Conservation (phyloP, 345 rosid genomes). For the Populus deltoides region DNA sequence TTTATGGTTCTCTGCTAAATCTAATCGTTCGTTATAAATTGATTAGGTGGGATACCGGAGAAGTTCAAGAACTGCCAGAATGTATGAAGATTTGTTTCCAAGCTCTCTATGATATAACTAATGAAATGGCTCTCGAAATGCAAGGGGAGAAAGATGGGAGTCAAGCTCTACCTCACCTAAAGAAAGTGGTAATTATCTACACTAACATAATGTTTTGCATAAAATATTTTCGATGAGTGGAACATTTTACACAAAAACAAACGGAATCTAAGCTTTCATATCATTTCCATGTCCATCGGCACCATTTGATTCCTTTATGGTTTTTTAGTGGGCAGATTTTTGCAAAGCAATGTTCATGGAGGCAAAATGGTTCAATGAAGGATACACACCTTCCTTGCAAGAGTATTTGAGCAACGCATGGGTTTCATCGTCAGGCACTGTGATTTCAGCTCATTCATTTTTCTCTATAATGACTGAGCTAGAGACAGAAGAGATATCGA, state of each 20-base stretch:
- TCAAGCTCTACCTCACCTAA: slow-evolving; percentile 24
- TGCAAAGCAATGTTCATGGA: slow-evolving; percentile 46
- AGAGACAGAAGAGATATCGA: slow-evolving; percentile 1
- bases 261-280: too few species aligned
- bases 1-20: neutral
- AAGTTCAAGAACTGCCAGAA: slow-evolving; percentile 32
- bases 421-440: slow-evolving; percentile 41
- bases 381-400: slow-evolving; percentile 34
- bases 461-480: slow-evolving; percentile 15
- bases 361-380: slow-evolving; percentile 44
- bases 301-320: neutral
- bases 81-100: slow-evolving; percentile 47
- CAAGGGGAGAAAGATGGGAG: slow-evolving; percentile 26
- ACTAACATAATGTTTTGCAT: too few species aligned
- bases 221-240: too few species aligned
- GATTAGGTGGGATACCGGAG: slow-evolving; percentile 39
- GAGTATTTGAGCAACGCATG: slow-evolving; percentile 46
- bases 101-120: slow-evolving; percentile 27
- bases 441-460: slow-evolving; percentile 34
- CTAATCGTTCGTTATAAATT: neutral
- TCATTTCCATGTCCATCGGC: neutral
- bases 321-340: slow-evolving; percentile 49
- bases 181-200: slow-evolving; percentile 35
- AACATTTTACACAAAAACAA: too few species aligned
- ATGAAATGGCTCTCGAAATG: slow-evolving; percentile 41